Percentiles rank a stretch among this genome's conserved stretches.
phyloP scores from a whole-genome alignment of 1,284 basidiomycete genomes.

The Cryptococcus sp. region DNA sequence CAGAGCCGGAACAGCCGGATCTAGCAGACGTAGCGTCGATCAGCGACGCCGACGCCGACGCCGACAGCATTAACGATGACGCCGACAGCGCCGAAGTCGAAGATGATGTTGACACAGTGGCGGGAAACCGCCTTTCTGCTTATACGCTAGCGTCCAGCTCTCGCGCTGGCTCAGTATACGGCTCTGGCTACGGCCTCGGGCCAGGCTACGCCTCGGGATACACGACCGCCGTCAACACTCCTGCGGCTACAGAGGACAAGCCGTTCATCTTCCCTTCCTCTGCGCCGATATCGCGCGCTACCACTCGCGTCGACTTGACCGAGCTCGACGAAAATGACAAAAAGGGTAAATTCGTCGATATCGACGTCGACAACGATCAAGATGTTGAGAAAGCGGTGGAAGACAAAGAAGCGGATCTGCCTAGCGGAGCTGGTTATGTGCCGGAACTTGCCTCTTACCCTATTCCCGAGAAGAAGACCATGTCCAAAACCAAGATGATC shows the following conservation, averaged over 20 bases:
- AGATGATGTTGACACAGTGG: not conserved
- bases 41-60: no score
- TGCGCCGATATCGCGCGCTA: constrained; percentile 8
- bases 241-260: not conserved
- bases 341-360: constrained; percentile 1
- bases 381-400: no score
- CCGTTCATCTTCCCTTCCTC: not conserved
- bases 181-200: not conserved
- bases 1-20: no score
- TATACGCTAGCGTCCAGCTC: no score
- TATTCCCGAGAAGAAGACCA: not conserved
- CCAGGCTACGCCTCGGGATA: constrained; percentile 8
- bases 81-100: not conserved
- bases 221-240: constrained; percentile 11
- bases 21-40: no score
- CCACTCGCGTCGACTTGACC: constrained; percentile 5
- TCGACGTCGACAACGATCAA: not conserved
- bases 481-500: constrained; percentile 15
- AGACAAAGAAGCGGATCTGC: not conserved
- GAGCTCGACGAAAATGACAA: constrained; percentile 5
- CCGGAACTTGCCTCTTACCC: not conserved
- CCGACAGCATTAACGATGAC: no score
- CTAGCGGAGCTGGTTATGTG: constrained; percentile 4
- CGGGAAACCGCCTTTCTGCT: not conserved
- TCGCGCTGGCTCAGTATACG: no score